These are phyloP conservation scores for Ogataea kodamae DNA, from an alignment of 805 yeast species.

Conservation along the genomic window DNA sequence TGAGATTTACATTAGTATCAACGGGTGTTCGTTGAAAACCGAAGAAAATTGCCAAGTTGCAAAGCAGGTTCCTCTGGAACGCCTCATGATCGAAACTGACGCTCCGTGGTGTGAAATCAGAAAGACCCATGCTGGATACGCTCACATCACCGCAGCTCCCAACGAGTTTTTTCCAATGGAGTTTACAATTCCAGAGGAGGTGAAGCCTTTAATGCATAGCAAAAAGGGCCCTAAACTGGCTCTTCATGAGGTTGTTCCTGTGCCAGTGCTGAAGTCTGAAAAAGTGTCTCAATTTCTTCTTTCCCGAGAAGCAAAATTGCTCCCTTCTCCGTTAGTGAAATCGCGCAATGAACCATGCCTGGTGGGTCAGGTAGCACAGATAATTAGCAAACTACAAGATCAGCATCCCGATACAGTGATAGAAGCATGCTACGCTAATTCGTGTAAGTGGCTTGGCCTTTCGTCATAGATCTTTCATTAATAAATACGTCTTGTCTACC, in stretches of 20 bases:
- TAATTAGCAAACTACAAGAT: constrained; percentile 49
- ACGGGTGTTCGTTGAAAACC: constrained; percentile 88
- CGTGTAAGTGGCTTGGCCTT: constrained; percentile 34
- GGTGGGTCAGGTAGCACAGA: constrained; percentile 75
- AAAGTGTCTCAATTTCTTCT: constrained; percentile 28
- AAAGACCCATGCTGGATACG: constrained; percentile 72
- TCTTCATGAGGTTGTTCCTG: constrained; percentile 53
- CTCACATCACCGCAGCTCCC: constrained; percentile 53
- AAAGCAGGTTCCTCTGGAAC: constrained; percentile 61
- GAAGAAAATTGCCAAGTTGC: constrained; percentile 70
- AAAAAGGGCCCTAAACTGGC: constrained; percentile 27
- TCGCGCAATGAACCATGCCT: constrained; percentile 92
- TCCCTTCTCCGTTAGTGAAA: constrained; percentile 52
- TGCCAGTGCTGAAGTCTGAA: constrained; percentile 64
- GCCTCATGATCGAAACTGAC: constrained; percentile 84
- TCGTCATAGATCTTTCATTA: constrained; percentile 7
- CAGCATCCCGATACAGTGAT: constrained; percentile 42
- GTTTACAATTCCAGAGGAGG: constrained; percentile 14
- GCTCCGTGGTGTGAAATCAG: constrained; percentile 98
- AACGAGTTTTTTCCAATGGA: constrained; percentile 51
- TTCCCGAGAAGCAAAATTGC: constrained; percentile 28
- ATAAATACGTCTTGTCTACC: constrained; percentile 10
- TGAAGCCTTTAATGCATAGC: constrained; percentile 10
- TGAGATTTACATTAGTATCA: constrained; percentile 77
- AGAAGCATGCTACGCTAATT: constrained; percentile 49